Evolutionary conservation across 2,329 filamentous ascomycete genomes (phyloP).

Genomic region (Alternaria triticimaculans): DNA sequence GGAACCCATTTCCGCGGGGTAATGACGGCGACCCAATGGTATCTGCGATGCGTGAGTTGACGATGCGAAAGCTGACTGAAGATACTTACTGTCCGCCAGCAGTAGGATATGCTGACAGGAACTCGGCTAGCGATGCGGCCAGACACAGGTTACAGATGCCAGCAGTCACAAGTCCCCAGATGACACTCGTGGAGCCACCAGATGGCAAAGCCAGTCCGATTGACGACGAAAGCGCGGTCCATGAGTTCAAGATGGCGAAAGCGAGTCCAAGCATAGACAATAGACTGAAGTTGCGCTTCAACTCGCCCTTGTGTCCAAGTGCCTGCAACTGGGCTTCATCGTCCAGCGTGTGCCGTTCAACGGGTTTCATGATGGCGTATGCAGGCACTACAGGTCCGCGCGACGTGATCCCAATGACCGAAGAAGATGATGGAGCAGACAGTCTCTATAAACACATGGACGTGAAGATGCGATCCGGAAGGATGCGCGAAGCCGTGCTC

Average conservation of each 20-base stretch:
- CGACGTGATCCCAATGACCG: not conserved
- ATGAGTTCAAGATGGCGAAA: constrained; percentile 69
- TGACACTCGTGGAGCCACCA: constrained; percentile 72
- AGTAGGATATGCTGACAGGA: constrained; percentile 68
- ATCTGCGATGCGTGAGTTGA: constrained; percentile 54
- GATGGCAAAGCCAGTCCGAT: constrained; percentile 69
- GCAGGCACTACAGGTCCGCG: not conserved
- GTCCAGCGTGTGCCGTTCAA: constrained; percentile 26
- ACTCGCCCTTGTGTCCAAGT: constrained; percentile 64
- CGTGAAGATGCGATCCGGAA: not conserved
- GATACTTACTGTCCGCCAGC: constrained; percentile 43
- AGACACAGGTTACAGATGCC: constrained; percentile 72
- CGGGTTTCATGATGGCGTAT: constrained; percentile 26
- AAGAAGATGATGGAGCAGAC: not conserved
- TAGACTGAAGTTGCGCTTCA: constrained; percentile 64
- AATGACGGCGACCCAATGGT: constrained; percentile 75
- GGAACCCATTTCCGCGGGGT: constrained; percentile 67
- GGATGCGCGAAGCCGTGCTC: not conserved
- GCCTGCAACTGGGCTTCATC: constrained; percentile 47
- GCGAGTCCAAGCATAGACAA: constrained; percentile 67
- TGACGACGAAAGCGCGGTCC: constrained; percentile 66
- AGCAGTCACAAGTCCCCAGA: constrained; percentile 69
- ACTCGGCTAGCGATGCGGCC: constrained; percentile 73
- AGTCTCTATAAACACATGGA: not conserved
- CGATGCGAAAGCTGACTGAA: not conserved